These are phyloP conservation scores for Beauveria rudraprayagi DNA, from an alignment of 2,329 filamentous ascomycete genomes.

Conservation along the genomic window DNA sequence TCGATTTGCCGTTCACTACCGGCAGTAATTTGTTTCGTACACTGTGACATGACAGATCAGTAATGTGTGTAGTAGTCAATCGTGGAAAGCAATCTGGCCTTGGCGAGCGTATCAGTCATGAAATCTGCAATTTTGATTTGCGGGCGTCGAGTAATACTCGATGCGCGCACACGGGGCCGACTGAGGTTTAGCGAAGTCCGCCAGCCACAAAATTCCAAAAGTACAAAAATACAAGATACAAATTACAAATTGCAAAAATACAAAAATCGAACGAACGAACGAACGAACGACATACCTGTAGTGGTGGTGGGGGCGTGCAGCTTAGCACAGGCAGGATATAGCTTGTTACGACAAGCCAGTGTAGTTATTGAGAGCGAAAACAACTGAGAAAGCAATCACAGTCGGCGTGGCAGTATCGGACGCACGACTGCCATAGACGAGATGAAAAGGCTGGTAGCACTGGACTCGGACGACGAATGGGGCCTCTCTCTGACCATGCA, in stretches of 20 bases:
- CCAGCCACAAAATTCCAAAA: neutral
- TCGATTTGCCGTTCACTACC: neutral
- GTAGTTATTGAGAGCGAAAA: neutral
- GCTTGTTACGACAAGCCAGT: neutral
- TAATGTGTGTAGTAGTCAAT: neutral
- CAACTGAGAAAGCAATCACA: neutral
- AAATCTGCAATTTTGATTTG: neutral
- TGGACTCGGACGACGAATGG: neutral
- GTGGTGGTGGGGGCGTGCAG: neutral
- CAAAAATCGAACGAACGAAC: neutral
- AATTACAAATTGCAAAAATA: neutral
- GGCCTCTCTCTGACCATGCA: neutral
- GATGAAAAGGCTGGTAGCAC: neutral
- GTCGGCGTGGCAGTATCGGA: neutral
- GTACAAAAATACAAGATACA: no score
- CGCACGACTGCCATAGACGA: neutral
- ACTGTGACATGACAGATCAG: neutral
- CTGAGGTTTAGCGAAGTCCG: constrained; percentile 4
- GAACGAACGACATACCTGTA: neutral
- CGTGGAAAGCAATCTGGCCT: neutral
- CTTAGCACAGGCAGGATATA: neutral
- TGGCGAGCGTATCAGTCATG: neutral
- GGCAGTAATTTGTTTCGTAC: neutral
- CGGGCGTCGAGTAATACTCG: neutral
- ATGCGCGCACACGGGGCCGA: neutral